A percentile compares a stretch with the other conserved stretches of the same genome.
Conservation (phyloP, 176 grass and related monocot species). For the Oryza brachyantha region DNA sequence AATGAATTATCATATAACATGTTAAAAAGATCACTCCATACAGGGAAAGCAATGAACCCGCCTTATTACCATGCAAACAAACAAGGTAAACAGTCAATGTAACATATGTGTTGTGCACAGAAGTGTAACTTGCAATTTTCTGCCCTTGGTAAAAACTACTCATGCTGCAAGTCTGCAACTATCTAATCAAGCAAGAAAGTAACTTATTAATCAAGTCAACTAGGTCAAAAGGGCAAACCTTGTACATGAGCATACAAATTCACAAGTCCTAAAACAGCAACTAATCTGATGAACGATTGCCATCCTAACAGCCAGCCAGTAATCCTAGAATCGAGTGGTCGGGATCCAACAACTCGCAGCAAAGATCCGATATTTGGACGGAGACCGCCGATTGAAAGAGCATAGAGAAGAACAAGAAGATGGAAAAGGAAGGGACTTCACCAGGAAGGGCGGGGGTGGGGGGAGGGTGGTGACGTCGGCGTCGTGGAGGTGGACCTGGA, state of each 20-base stretch:
- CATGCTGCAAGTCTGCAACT: not conserved
- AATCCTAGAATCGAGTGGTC: not conserved
- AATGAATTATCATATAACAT: not conserved
- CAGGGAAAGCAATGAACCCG: not conserved
- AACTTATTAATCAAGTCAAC: not conserved
- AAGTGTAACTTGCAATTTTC: slow-evolving; percentile 3
- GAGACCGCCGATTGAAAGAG: not conserved
- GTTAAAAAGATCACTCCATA: not conserved
- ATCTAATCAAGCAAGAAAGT: too few relatives aligned
- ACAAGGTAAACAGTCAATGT: not conserved
- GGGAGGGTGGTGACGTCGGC: slow-evolving; percentile 90
- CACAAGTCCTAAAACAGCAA: not conserved
- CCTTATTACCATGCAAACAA: not conserved
- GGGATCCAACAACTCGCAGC: not conserved
- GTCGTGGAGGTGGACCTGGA: slow-evolving; percentile 94
- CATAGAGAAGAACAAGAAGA: not conserved
- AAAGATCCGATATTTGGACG: not conserved
- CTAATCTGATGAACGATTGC: not conserved
- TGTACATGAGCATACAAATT: not conserved
- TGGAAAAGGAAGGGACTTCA: slow-evolving; percentile 5
- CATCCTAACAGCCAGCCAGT: not conserved
- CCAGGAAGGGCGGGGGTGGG: slow-evolving; percentile 79
- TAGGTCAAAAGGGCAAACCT: not conserved
- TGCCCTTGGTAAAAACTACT: not conserved
- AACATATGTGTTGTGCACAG: not conserved